phyloP scores from a whole-genome alignment of 306 rosid species.

The Abrus precatorius region DNA sequence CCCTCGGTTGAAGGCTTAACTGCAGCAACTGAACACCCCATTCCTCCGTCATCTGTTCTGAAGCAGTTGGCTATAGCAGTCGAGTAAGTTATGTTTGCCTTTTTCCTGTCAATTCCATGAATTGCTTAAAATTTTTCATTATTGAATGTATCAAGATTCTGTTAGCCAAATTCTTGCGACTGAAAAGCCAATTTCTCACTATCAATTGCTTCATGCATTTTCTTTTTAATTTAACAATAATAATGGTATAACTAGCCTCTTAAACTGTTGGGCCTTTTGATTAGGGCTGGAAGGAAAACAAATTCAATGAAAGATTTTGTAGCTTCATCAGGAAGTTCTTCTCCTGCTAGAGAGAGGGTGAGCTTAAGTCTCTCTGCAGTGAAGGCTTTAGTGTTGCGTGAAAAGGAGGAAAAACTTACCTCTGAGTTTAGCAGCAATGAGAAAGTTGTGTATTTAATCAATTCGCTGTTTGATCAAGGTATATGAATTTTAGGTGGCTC shows the following conservation, averaged over 20 bases:
- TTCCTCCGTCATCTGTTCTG: conserved; percentile 76
- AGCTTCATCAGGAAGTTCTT: conserved; percentile 70
- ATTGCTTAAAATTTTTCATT: conserved; percentile 27
- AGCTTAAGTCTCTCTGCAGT: conserved; percentile 81
- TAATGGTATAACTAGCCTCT: conserved; percentile 25
- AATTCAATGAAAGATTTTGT: conserved; percentile 84
- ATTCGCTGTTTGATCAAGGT: conserved; percentile 83
- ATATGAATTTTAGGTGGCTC: conserved; percentile 53
- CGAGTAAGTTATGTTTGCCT: conserved; percentile 72
- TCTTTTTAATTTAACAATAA: background rate
- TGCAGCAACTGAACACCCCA: conserved; percentile 54
- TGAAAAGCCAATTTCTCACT: conserved; percentile 27
- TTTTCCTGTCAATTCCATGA: conserved; percentile 40
- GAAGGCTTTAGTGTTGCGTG: conserved; percentile 86
- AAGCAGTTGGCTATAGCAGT: conserved; percentile 89
- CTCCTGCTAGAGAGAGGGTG: conserved; percentile 76
- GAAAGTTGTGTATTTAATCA: conserved; percentile 68
- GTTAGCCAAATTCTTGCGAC: background rate
- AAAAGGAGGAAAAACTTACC: conserved; percentile 75
- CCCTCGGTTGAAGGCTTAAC: conserved; percentile 73
- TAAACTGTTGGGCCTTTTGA: conserved; percentile 52
- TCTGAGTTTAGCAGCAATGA: conserved; percentile 67
- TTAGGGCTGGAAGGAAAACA: conserved; percentile 83
- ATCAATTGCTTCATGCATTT: background rate
- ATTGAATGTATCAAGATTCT: conserved; percentile 30